These are phyloP conservation scores for Flaveria bidentis DNA, from an alignment of 129 eudicot species.

Conservation along the genomic window DNA sequence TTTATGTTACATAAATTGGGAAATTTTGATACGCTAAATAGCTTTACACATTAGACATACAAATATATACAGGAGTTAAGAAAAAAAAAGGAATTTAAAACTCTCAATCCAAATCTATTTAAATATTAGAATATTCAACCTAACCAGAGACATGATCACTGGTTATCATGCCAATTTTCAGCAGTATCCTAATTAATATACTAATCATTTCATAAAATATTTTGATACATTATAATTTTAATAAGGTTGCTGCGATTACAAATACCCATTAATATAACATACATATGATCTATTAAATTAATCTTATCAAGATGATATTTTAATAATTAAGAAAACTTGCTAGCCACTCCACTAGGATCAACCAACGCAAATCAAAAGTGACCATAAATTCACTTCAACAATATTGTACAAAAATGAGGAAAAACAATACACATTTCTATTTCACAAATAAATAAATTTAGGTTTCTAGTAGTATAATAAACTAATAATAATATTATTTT, in stretches of 20 bases:
- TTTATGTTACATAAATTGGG: not conserved
- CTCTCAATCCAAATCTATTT: not conserved
- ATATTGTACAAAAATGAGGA: not conserved
- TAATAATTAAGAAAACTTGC: conserved; percentile 23
- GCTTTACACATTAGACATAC: not conserved
- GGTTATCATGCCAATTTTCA: not conserved
- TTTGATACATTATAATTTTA: not conserved
- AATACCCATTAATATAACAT: not conserved
- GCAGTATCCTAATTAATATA: not conserved
- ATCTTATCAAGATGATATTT: not conserved
- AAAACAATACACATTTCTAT: not conserved
- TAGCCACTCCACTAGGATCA: conserved; percentile 7
- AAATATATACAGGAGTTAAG: not conserved
- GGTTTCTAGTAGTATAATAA: conserved; percentile 8
- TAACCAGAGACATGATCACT: not conserved
- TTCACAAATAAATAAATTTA: conserved; percentile 1
- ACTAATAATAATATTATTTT: not conserved
- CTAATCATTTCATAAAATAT: not conserved
- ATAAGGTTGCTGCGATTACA: not conserved
- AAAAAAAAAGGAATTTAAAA: not conserved
- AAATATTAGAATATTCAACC: not conserved
- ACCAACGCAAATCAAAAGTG: conserved; percentile 20
- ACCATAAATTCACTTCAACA: conserved; percentile 17
- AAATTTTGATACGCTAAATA: not conserved
- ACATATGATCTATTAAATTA: not conserved